Evolutionary conservation across 1,284 basidiomycete species (phyloP), one percentile per base, ranked within the genome.

Genomic region (Agaricales sp.): DNA sequence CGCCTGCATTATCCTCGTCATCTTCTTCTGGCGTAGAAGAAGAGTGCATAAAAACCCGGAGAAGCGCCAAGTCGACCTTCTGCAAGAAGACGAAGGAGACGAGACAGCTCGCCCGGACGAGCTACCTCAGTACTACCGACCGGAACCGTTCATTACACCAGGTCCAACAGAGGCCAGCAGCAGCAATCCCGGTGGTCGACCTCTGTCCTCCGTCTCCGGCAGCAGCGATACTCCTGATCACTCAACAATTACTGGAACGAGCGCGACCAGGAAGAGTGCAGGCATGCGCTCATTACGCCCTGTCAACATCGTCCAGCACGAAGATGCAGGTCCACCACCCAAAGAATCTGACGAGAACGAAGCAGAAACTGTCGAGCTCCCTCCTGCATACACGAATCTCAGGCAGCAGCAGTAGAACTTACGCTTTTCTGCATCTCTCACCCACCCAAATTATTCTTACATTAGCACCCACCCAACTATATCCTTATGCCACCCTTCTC

Each of bases 261-360:
- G 62, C 13, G 51, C 55, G 23, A 60, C 55, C 53, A 74, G 70
- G 58, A 77, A 73, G 65, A 80, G 69, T 62, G 69, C 55, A 44
- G 63, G 63, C 2, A 62, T 68, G 26, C 59, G 69, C 50, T 64
- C 64, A 54, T 67, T 87, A 65, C 69, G 85, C 41, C 73, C 84
- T 0, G 78, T 89, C 41, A 89, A 89, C 58, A 75, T 87, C 56
- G 75, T 89, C 47, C 87, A 88, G 64, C 86, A 90, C 56, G 85
- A 89, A 53, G 86, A 90, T 59, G 86, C 80, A 0, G 86, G 86
- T 1, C 76, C 76, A 3, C 56, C 59, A n/a, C 50, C 59, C 39
- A 52, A 60, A 50, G 50, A 61, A 41, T 65, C 62, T 2, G 71
- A 69, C 4, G 67, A 57, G 14, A 64, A 66, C 24, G 73, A 77